Base-by-base conservation (phyloP, 2,329 filamentous ascomycete species). In the Hymenoscyphus infarciens region DNA sequence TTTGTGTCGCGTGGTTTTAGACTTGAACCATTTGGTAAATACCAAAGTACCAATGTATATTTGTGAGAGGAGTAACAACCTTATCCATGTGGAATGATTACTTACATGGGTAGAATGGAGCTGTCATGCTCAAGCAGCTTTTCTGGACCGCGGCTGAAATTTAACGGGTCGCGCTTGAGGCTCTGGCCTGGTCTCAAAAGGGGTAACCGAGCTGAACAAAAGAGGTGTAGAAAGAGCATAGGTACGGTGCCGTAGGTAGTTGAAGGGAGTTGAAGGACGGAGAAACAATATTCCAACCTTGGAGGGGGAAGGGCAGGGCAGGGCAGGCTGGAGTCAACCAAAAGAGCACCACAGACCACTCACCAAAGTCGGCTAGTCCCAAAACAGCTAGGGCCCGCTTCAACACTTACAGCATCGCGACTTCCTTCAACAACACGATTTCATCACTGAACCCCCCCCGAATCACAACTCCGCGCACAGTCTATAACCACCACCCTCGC, bases 371-470 rank as follows among this genome's bases (percentile, higher is more conserved):
- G 10, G 16, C 57, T 59, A 59, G 39, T 31, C 38, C 57, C 38
- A 59, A 59, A 15, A 15, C 25, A 25, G 57, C 27, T 59, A 59
- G 57, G 22, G 3, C 29, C 29, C 29, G 29, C 29, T 31, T 31
- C 29, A 8, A 31, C 29, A 31, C 29, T 15, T 25, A 27, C 10
- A 49, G 22, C 15, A 54, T 15, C 57, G 57, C 42, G 57, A 53
- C 57, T 35, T n/a, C 42, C 39, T 31, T 49, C 42, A 49, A 31
- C 57, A 52, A 45, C 45, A 54, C 55, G 16, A 42, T 57, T 22
- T 53, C 29, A 55, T 39, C 5, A 58, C 49, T 54, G 29, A 33
- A 56, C n/a, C 60, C 38, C 53, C 62, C 38, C 53, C 62, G 22
- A 56, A 35, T 49, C 31, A 45, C 25, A 35, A 38, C 45, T 22